phyloP scores from a whole-genome alignment of 1,284 basidiomycete genomes.

The Coriolopsis trogii region DNA sequence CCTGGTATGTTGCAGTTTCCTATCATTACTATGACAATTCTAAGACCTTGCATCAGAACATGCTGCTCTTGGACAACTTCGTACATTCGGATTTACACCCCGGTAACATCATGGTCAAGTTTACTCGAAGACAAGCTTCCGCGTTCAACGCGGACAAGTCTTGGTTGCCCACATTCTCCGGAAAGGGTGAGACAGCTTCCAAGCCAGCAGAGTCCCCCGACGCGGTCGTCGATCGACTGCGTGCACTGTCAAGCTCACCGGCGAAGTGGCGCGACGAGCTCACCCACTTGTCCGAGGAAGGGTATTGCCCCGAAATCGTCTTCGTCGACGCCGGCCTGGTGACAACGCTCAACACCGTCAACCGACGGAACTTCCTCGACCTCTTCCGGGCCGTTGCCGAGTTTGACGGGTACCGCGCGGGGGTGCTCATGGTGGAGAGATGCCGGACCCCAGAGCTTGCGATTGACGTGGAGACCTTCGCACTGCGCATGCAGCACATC shows the following conservation, averaged over 20 bases:
- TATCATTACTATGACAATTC: background rate
- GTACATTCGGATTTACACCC: conserved; percentile 95
- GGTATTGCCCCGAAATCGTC: conserved; percentile 93
- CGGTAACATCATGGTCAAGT: conserved; percentile 98
- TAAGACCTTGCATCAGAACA: conserved; percentile 65
- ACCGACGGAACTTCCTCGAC: conserved; percentile 94
- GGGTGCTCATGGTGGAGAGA: conserved; percentile 95
- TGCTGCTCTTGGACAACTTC: conserved; percentile 98
- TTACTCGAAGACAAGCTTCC: conserved; percentile 76
- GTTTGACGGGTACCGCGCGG: conserved; percentile 95
- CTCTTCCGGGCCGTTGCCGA: conserved; percentile 95
- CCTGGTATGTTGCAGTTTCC: conserved; percentile 56
- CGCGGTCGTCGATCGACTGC: conserved; percentile 71
- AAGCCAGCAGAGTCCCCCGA: conserved; percentile 49
- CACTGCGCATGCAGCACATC: conserved; percentile 96
- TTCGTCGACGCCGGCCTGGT: conserved; percentile 97
- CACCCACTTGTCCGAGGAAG: conserved; percentile 61
- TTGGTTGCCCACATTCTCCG: conserved; percentile 48
- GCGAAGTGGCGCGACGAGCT: conserved; percentile 78
- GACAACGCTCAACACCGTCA: conserved; percentile 80
- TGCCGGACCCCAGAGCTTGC: conserved; percentile 93
- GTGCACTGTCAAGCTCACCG: conserved; percentile 56
- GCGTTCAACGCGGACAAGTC: conserved; percentile 57
- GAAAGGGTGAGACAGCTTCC: conserved; percentile 24
- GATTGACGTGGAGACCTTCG: conserved; percentile 92